These are phyloP conservation scores for Oryza punctata DNA, from an alignment of 176 grass and related monocot species.

Conservation along the genomic window DNA sequence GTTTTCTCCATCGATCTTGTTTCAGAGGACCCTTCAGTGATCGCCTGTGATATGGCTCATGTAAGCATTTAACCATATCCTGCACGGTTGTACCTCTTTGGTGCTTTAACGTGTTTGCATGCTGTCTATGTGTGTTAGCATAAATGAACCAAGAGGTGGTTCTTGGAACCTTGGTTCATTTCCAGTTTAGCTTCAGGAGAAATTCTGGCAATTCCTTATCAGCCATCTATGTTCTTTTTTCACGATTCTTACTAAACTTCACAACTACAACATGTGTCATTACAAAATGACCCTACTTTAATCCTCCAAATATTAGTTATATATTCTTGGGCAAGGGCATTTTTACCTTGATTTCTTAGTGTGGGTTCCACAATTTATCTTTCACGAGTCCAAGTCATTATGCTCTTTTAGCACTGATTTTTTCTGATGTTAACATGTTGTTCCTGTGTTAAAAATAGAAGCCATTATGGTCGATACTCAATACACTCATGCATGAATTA, in stretches of 20 bases:
- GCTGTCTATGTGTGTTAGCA: background rate
- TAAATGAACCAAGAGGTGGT: background rate
- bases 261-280: background rate
- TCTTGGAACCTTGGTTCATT: background rate
- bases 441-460: background rate
- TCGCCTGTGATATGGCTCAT: slow-evolving; percentile 97
- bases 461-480: background rate
- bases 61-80: slow-evolving; percentile 50
- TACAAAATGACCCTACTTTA: background rate
- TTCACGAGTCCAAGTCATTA: background rate
- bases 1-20: slow-evolving; percentile 98
- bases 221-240: background rate
- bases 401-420: background rate
- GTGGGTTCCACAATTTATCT: background rate
- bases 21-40: slow-evolving; percentile 83
- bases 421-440: background rate
- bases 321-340: background rate
- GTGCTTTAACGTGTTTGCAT: slow-evolving; percentile 1
- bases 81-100: background rate
- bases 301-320: background rate
- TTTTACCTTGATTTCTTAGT: background rate
- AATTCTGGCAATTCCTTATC: background rate
- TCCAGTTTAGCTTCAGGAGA: background rate
- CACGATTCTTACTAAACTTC: background rate
- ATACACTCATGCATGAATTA: background rate